Conservation (phyloP, 1,284 basidiomycete genomes). For the Irpex sp. region DNA sequence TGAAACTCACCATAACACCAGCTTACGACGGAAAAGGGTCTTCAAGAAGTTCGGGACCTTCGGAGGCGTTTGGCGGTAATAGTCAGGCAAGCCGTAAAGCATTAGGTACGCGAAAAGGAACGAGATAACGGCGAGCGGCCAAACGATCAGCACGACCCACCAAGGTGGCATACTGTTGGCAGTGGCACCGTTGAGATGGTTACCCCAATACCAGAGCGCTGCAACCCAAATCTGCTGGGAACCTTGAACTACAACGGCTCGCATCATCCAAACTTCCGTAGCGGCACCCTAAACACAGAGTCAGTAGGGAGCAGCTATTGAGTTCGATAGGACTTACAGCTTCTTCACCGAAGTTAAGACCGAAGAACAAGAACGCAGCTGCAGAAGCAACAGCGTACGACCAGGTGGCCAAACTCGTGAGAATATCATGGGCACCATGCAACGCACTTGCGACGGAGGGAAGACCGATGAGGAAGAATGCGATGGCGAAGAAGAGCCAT, state of each 20-base stretch:
- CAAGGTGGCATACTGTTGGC: slow-evolving; percentile 59
- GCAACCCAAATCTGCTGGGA: slow-evolving; percentile 93
- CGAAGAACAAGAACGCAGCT: slow-evolving; percentile 89
- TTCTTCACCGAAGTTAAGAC: slow-evolving; percentile 94
- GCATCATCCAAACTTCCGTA: slow-evolving; percentile 86
- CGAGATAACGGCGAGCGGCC: slow-evolving; percentile 76
- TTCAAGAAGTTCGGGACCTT: slow-evolving; percentile 89
- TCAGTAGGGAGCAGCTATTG: slow-evolving; percentile 8
- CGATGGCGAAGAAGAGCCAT: slow-evolving; percentile 86
- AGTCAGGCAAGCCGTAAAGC: slow-evolving; percentile 83
- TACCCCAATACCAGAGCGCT: slow-evolving; percentile 93
- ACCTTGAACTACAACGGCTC: slow-evolving; percentile 89
- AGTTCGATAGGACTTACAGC: slow-evolving; percentile 48
- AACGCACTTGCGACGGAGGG: slow-evolving; percentile 73
- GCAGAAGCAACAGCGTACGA: slow-evolving; percentile 86
- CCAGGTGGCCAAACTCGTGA: slow-evolving; percentile 84
- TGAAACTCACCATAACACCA: slow-evolving; percentile 70
- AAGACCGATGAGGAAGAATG: slow-evolving; percentile 87
- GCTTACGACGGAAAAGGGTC: slow-evolving; percentile 84
- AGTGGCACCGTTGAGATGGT: slow-evolving; percentile 59
- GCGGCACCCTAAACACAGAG: slow-evolving; percentile 64
- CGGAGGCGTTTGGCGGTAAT: slow-evolving; percentile 85
- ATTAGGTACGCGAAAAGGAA: slow-evolving; percentile 79
- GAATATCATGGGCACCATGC: slow-evolving; percentile 54
- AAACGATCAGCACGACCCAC: slow-evolving; percentile 82